Evolutionary conservation across 1,139 yeast genomes (phyloP).

Genomic region (Magnusiomyces fungicola): DNA sequence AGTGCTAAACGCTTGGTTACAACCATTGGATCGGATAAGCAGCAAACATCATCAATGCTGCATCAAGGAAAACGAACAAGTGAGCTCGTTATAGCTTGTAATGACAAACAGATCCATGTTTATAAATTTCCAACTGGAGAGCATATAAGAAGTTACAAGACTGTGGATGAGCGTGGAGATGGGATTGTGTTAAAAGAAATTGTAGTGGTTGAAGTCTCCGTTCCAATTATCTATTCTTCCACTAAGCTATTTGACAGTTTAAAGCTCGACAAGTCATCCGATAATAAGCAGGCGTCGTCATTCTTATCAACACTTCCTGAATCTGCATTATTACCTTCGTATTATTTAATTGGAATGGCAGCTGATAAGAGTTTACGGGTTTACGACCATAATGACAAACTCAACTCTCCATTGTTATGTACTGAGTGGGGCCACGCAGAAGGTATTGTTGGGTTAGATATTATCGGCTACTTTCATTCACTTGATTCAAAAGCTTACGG

Average conservation of each 20-base stretch:
- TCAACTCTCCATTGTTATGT: constrained; percentile 32
- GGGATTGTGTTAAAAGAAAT: constrained; percentile 25
- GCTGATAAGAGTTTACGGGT: constrained; percentile 52
- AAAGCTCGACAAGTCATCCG: background rate
- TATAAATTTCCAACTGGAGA: constrained; percentile 38
- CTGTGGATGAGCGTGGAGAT: constrained; percentile 28
- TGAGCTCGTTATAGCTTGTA: constrained; percentile 42
- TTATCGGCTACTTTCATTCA: constrained; percentile 14
- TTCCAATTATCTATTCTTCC: background rate
- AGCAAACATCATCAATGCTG: too few species aligned
- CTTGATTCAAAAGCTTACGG: too few species aligned
- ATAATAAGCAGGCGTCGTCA: background rate
- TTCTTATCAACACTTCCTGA: background rate
- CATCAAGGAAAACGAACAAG: too few species aligned
- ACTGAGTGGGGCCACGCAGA: constrained; percentile 65
- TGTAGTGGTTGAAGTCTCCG: constrained; percentile 7
- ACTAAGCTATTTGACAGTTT: constrained; percentile 1
- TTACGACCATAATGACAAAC: constrained; percentile 42
- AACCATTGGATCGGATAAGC: too few species aligned
- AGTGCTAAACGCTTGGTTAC: too few species aligned
- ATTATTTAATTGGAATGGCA: constrained; percentile 38
- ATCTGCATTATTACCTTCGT: constrained; percentile 24
- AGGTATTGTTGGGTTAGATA: constrained; percentile 39
- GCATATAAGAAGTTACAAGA: constrained; percentile 36
- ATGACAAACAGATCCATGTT: constrained; percentile 43